These are phyloP conservation scores for Lachnellula occidentalis DNA, from an alignment of 2,329 filamentous ascomycete genomes.

Conservation along the genomic window DNA sequence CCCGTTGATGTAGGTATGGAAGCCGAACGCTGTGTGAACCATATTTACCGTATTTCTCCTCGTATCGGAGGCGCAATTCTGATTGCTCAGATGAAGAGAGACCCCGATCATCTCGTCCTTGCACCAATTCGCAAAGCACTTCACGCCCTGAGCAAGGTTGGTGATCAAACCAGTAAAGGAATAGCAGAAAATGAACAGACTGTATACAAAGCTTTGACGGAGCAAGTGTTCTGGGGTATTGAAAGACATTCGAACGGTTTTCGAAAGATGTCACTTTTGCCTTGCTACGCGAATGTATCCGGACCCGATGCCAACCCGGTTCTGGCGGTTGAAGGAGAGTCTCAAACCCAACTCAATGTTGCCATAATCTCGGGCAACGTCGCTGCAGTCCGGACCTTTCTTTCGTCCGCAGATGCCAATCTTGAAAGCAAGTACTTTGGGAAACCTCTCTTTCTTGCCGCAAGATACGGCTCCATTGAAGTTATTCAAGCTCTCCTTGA, in stretches of 20 bases:
- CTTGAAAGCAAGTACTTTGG: neutral
- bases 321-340: neutral
- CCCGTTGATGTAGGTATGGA: neutral
- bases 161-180: neutral
- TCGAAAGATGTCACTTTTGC: neutral
- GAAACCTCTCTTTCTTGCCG: neutral
- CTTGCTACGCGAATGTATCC: no score
- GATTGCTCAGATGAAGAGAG: neutral
- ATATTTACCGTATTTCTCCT: neutral
- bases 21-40: neutral
- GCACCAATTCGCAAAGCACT: neutral
- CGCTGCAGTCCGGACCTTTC: neutral
- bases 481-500: neutral
- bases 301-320: neutral
- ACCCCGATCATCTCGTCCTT: neutral
- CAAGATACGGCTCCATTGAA: neutral
- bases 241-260: neutral
- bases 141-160: neutral
- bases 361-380: neutral
- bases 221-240: neutral
- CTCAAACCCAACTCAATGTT: neutral
- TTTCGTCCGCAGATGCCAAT: neutral
- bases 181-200: neutral
- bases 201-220: neutral
- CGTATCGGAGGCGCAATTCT: neutral